These are phyloP conservation scores for Geranium brycei DNA, from an alignment of 345 rosid species.

Conservation along the genomic window DNA sequence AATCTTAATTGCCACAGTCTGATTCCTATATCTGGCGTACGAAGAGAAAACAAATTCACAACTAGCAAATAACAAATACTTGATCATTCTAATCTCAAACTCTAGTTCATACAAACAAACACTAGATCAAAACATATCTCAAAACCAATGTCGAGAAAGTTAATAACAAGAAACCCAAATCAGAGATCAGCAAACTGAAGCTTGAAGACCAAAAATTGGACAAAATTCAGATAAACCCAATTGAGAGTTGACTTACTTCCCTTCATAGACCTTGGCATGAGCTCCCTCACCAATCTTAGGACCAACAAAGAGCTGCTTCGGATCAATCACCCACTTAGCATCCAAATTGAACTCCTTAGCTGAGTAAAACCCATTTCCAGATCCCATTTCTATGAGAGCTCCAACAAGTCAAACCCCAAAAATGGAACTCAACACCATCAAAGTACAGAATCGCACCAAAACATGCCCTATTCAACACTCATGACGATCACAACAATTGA, in stretches of 20 bases:
- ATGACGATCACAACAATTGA: too few species aligned
- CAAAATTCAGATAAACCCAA: neutral
- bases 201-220: neutral
- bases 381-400: constrained; percentile 43
- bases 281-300: constrained; percentile 99
- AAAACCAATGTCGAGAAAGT: neutral
- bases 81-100: too few species aligned
- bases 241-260: constrained; percentile 59
- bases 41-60: constrained; percentile 2
- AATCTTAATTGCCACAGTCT: constrained; percentile 78
- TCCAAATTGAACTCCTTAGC: constrained; percentile 55
- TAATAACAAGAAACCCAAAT: too few species aligned
- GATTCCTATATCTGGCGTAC: constrained; percentile 56
- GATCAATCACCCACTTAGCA: constrained; percentile 78
- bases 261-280: constrained; percentile 97
- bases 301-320: constrained; percentile 83
- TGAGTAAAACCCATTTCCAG: constrained; percentile 54
- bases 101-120: neutral
- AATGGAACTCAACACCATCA: too few species aligned
- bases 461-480: too few species aligned
- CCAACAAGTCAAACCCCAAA: too few species aligned
- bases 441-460: too few species aligned
- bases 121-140: neutral
- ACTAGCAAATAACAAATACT: neutral
- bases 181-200: neutral